These are phyloP conservation scores for Fusarium cyanostomum DNA, from an alignment of 2,329 filamentous ascomycete species.

Conservation along the genomic window DNA sequence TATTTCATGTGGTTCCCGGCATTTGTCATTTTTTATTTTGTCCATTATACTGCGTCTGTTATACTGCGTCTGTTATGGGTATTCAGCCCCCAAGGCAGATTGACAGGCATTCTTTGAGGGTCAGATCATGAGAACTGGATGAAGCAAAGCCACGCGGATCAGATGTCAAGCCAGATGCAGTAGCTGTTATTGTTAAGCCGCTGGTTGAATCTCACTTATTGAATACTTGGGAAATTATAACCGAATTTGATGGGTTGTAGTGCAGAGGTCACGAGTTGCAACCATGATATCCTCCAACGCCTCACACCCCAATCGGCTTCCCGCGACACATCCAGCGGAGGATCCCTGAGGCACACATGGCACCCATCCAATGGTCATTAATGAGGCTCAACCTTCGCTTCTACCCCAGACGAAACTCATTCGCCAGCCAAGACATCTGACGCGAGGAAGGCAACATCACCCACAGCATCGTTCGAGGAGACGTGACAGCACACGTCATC, in stretches of 20 bases:
- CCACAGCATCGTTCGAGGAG: background rate
- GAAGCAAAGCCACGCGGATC: too few relatives aligned
- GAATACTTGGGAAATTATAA: background rate
- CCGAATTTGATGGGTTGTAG: background rate
- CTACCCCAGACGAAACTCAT: background rate
- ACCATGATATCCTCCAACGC: background rate
- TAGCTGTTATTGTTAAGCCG: too few relatives aligned
- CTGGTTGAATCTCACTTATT: too few relatives aligned
- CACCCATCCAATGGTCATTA: slow-evolving; percentile 22
- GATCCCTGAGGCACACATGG: background rate
- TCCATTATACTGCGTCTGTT: too few relatives aligned
- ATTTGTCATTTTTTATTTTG: too few relatives aligned
- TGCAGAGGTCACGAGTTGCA: slow-evolving; percentile 1
- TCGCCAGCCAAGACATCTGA: background rate
- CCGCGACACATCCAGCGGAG: background rate
- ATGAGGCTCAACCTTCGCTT: background rate
- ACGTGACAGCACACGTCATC: slow-evolving; percentile 32
- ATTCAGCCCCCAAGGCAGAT: too few relatives aligned
- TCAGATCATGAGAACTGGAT: too few relatives aligned
- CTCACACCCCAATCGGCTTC: slow-evolving; percentile 13
- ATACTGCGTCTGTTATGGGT: too few relatives aligned
- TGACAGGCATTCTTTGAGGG: too few relatives aligned
- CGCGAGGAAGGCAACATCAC: slow-evolving; percentile 19
- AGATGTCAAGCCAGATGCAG: too few relatives aligned
- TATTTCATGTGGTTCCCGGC: too few relatives aligned